Percentiles rank a stretch among this genome's conserved stretches.
Conservation (phyloP, 2,329 filamentous ascomycete genomes). For the Lecanicillium sp. region DNA sequence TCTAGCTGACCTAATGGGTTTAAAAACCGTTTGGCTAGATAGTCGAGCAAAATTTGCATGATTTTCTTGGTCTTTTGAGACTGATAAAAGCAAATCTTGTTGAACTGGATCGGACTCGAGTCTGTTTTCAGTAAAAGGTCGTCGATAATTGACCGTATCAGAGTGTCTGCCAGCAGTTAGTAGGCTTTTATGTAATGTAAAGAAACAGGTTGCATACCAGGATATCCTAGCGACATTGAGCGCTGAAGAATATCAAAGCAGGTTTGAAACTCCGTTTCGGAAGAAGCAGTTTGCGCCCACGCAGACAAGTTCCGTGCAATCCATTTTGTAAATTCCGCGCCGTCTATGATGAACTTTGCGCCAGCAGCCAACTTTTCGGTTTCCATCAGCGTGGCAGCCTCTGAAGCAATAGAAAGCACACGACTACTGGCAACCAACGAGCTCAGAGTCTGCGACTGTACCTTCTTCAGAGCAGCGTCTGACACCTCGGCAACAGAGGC, state of each 20-base stretch:
- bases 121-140: slow-evolving; percentile 26
- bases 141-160: slow-evolving; percentile 28
- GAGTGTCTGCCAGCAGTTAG: slow-evolving; percentile 27
- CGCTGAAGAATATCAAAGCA: slow-evolving; percentile 45
- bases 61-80: slow-evolving; percentile 18
- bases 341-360: slow-evolving; percentile 54
- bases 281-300: slow-evolving; percentile 28
- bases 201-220: slow-evolving; percentile 37
- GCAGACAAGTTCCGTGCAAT: slow-evolving; percentile 53
- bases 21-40: slow-evolving; percentile 38
- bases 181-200: neutral
- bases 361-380: slow-evolving; percentile 17
- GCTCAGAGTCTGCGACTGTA: slow-evolving; percentile 28
- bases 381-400: slow-evolving; percentile 44
- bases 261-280: slow-evolving; percentile 29
- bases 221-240: slow-evolving; percentile 63
- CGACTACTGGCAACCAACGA: slow-evolving; percentile 39
- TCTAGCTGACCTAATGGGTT: slow-evolving; percentile 24
- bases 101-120: slow-evolving; percentile 16
- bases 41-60: slow-evolving; percentile 21
- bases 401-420: slow-evolving; percentile 41
- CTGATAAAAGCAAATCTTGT: slow-evolving; percentile 20
- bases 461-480: slow-evolving; percentile 18
- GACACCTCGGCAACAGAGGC: slow-evolving; percentile 17
- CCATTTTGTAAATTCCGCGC: slow-evolving; percentile 61